A percentile compares a stretch with the other conserved stretches of the same genome.
Evolutionary conservation across 176 grass and related monocot genomes (phyloP).

Genomic region (Eragrostis nindensis): DNA sequence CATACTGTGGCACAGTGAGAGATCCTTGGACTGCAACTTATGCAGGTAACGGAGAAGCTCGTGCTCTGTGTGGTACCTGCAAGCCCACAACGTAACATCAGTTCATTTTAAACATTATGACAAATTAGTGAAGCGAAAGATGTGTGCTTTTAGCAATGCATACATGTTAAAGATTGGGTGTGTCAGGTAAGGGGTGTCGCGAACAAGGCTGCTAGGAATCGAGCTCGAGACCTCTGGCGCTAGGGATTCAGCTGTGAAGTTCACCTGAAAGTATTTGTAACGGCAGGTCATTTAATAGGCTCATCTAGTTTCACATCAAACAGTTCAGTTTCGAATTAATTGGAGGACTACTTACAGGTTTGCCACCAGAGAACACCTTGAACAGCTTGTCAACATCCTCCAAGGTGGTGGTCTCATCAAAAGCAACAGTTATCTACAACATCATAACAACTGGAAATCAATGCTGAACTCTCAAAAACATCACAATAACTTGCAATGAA

Average conservation of each 20-base stretch:
- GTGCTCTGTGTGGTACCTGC: slow-evolving; percentile 97
- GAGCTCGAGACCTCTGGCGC: slow-evolving; percentile 72
- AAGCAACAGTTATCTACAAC: slow-evolving; percentile 82
- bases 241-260: slow-evolving; percentile 89
- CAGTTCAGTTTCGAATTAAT: slow-evolving; percentile 6
- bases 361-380: slow-evolving; percentile 90
- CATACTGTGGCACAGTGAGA: slow-evolving; percentile 99
- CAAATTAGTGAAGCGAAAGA: slow-evolving; percentile 17
- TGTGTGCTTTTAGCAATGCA: not conserved
- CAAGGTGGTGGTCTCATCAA: slow-evolving; percentile 89
- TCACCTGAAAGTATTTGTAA: slow-evolving; percentile 58
- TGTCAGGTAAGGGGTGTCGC: slow-evolving; percentile 83
- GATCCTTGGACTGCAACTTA: slow-evolving; percentile 90
- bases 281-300: slow-evolving; percentile 18
- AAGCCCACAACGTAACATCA: slow-evolving; percentile 38
- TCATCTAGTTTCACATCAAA: slow-evolving; percentile 26
- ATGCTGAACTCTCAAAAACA: slow-evolving; percentile 21
- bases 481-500: slow-evolving; percentile 7
- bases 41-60: slow-evolving; percentile 96
- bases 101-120: slow-evolving; percentile 14
- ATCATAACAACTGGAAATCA: slow-evolving; percentile 35
- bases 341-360: slow-evolving; percentile 71
- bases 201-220: slow-evolving; percentile 70
- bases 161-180: slow-evolving; percentile 95
- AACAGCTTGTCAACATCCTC: slow-evolving; percentile 97